These are phyloP conservation scores for Coleophoma crateriformis DNA, from an alignment of 2,329 filamentous ascomycete species.

Conservation along the genomic window DNA sequence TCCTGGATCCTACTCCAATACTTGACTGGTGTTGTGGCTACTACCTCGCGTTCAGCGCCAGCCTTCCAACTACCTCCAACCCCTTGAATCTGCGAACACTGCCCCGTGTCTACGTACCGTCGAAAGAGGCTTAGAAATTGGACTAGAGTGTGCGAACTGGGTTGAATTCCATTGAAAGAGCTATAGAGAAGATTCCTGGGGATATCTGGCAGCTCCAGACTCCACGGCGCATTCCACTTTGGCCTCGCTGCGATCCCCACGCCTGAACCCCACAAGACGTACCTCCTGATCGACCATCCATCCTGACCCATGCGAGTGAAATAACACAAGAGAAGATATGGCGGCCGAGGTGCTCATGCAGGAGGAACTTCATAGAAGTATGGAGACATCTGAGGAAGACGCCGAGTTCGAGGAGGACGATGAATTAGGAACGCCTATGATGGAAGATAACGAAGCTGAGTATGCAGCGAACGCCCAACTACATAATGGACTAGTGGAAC, in stretches of 20 bases:
- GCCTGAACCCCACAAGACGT: too few relatives aligned
- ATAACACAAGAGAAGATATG: slow-evolving; percentile 15
- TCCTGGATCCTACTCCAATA: slow-evolving; percentile 15
- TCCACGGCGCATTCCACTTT: neutral
- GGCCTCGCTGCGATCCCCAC: neutral
- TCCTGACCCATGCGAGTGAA: slow-evolving; percentile 12
- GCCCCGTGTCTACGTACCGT: neutral
- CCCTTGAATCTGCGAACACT: neutral
- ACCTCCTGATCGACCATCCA: neutral
- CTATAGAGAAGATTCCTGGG: too few relatives aligned
- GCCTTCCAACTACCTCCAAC: neutral
- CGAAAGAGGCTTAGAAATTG: too few relatives aligned
- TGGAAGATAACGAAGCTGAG: slow-evolving; percentile 22
- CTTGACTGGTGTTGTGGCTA: slow-evolving; percentile 10
- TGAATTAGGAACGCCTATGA: slow-evolving; percentile 17
- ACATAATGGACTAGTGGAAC: slow-evolving; percentile 23
- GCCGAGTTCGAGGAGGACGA: slow-evolving; percentile 29
- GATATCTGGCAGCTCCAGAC: neutral
- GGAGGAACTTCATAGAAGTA: slow-evolving; percentile 24
- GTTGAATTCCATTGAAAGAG: too few relatives aligned
- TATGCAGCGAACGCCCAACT: slow-evolving; percentile 28
- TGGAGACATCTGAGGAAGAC: slow-evolving; percentile 28
- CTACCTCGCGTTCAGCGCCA: slow-evolving; percentile 18
- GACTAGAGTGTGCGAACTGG: too few relatives aligned
- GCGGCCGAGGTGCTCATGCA: slow-evolving; percentile 23